phyloP scores from a whole-genome alignment of 345 rosid species.

The Bruguiera parviflora region DNA sequence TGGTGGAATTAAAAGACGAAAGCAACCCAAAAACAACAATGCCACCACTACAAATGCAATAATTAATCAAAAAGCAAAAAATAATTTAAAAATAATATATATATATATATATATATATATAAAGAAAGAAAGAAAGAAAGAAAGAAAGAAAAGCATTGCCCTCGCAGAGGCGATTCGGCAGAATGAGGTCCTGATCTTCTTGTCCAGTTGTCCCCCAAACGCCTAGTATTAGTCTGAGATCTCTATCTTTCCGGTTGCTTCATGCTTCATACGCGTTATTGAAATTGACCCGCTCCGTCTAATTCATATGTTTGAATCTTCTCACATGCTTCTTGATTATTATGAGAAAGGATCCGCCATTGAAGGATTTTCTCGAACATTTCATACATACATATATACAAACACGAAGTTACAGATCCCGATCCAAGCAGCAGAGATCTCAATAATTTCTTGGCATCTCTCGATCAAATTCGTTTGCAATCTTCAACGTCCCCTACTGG shows the following conservation, averaged over 20 bases:
- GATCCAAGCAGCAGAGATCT: too few relatives aligned
- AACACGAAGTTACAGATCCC: too few relatives aligned
- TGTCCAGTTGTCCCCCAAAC: background rate
- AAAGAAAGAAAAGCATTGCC: background rate
- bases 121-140: background rate
- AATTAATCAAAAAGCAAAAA: background rate
- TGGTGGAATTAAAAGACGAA: background rate
- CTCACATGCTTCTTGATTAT: background rate
- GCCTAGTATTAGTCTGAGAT: background rate
- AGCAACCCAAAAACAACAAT: conserved; percentile 8
- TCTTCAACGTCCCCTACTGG: conserved; percentile 17
- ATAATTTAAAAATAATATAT: too few relatives aligned
- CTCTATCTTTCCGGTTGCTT: background rate
- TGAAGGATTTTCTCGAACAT: too few relatives aligned
- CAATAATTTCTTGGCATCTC: too few relatives aligned
- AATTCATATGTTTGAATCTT: background rate
- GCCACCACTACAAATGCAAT: background rate
- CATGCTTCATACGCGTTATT: background rate
- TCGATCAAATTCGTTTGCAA: background rate
- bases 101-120: too few relatives aligned
- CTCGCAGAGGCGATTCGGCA: background rate
- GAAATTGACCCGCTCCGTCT: conserved; percentile 1
- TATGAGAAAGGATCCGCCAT: too few relatives aligned
- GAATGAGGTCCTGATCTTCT: conserved; percentile 2
- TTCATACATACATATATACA: too few relatives aligned